These are phyloP conservation scores for Plenodomus tracheiphilus DNA, from an alignment of 2,329 filamentous ascomycete genomes.

Conservation along the genomic window DNA sequence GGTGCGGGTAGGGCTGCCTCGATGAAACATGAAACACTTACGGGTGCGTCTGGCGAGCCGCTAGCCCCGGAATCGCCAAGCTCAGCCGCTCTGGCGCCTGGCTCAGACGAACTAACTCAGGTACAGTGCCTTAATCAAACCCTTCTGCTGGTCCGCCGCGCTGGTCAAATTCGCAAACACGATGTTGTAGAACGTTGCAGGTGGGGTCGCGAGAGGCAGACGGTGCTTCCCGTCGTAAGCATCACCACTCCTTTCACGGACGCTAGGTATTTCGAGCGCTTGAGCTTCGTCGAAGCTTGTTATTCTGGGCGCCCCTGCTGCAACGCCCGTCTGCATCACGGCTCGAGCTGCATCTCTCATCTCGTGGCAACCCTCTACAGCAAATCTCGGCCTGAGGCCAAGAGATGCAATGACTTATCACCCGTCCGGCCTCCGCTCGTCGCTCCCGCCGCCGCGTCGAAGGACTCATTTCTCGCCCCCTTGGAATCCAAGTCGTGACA, in stretches of 20 bases:
- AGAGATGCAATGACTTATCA: conserved; percentile 5
- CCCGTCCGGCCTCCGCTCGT: conserved; percentile 1
- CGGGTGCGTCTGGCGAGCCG: conserved; percentile 22
- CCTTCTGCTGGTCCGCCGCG: conserved; percentile 1
- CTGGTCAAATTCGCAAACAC: conserved; percentile 7
- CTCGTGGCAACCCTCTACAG: conserved; percentile 11
- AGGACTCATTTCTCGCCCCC: conserved; percentile 6
- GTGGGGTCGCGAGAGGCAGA: conserved; percentile 11
- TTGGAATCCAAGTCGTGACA: conserved; percentile 1
- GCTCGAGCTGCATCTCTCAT: conserved; percentile 14
- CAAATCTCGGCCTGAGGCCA: conserved; percentile 17
- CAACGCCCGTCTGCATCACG: conserved; percentile 1
- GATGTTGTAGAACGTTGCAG: conserved; percentile 12
- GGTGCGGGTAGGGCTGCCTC: conserved; percentile 5
- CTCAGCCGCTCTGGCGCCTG: conserved; percentile 30
- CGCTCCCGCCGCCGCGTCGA: conserved; percentile 1
- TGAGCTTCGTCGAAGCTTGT: not conserved
- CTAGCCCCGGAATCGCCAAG: conserved; percentile 18
- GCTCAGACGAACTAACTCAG: conserved; percentile 34
- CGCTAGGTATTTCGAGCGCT: conserved; percentile 8
- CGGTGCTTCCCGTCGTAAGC: conserved; percentile 1
- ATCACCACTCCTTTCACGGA: conserved; percentile 1
- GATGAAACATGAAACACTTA: conserved; percentile 39
- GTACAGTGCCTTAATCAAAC: conserved; percentile 36
- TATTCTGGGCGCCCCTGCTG: conserved; percentile 4